Conservation (phyloP, 257 asterid species). For the Galeopsis tetrahit region DNA sequence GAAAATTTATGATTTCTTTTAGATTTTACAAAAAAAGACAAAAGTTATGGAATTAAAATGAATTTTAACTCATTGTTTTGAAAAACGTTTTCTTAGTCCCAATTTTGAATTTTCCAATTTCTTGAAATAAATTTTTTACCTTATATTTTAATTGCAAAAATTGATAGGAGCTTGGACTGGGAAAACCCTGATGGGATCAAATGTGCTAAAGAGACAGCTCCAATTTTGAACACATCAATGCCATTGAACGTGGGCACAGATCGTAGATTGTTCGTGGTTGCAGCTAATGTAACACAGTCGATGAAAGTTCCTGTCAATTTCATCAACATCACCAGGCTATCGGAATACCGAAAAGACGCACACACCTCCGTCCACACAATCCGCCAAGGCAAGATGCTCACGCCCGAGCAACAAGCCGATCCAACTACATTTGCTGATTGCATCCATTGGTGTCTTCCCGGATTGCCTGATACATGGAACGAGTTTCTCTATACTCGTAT, state of each 20-base stretch:
- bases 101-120: background rate
- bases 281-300: slow-evolving; percentile 55
- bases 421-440: slow-evolving; percentile 75
- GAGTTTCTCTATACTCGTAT: slow-evolving; percentile 60
- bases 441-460: slow-evolving; percentile 93
- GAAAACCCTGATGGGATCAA: slow-evolving; percentile 73
- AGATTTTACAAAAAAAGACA: too few relatives aligned
- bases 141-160: background rate
- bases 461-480: slow-evolving; percentile 87
- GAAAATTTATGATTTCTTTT: too few relatives aligned
- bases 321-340: slow-evolving; percentile 70
- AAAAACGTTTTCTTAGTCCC: background rate
- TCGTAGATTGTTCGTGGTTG: slow-evolving; percentile 52
- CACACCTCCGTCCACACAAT: slow-evolving; percentile 87
- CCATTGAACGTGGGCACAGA: slow-evolving; percentile 73
- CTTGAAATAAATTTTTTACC: background rate
- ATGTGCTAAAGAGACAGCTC: slow-evolving; percentile 76
- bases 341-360: slow-evolving; percentile 81
- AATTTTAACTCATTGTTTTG: too few relatives aligned
- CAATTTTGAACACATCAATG: slow-evolving; percentile 67
- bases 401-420: slow-evolving; percentile 67
- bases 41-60: too few relatives aligned
- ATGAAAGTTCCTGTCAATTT: slow-evolving; percentile 59
- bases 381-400: slow-evolving; percentile 74
- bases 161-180: slow-evolving; percentile 81